A percentile compares a stretch with the other conserved stretches of the same genome.
These are phyloP conservation scores for Cladophialophora immunda DNA, from an alignment of 2,329 filamentous ascomycete genomes.

Conservation along the genomic window DNA sequence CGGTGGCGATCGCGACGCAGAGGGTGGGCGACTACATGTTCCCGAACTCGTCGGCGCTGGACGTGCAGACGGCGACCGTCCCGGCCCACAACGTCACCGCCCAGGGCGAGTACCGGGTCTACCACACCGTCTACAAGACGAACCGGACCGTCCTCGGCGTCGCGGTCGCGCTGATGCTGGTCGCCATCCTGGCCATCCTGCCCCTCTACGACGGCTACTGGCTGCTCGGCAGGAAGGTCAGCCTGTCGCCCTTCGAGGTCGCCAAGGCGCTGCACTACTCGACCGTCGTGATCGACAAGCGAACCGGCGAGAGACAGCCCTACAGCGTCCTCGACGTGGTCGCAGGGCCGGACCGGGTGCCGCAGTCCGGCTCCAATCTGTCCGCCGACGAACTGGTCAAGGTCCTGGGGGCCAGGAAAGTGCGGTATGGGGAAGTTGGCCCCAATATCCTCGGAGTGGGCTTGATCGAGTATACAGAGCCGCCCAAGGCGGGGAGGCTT, in stretches of 20 bases:
- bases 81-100: slow-evolving; percentile 4
- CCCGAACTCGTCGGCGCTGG: neutral
- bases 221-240: slow-evolving; percentile 39
- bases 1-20: slow-evolving; percentile 14
- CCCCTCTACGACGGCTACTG: slow-evolving; percentile 39
- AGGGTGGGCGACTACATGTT: slow-evolving; percentile 1
- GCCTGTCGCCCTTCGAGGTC: slow-evolving; percentile 42
- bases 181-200: slow-evolving; percentile 42
- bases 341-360: neutral
- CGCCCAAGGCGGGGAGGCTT: neutral
- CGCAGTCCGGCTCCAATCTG: slow-evolving; percentile 61
- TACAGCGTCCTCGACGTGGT: slow-evolving; percentile 7
- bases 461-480: neutral
- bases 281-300: neutral
- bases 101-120: slow-evolving; percentile 5
- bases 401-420: slow-evolving; percentile 2
- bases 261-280: slow-evolving; percentile 36
- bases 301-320: neutral
- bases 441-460: slow-evolving; percentile 19
- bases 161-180: slow-evolving; percentile 42
- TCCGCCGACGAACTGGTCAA: slow-evolving; percentile 90
- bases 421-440: slow-evolving; percentile 19
- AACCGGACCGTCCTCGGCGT: slow-evolving; percentile 15
- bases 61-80: neutral
- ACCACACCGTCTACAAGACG: slow-evolving; percentile 21